A percentile compares a stretch with the other conserved stretches of the same genome.
These are phyloP conservation scores for Huntiella savannae DNA, from an alignment of 2,329 filamentous ascomycete species.

Conservation along the genomic window DNA sequence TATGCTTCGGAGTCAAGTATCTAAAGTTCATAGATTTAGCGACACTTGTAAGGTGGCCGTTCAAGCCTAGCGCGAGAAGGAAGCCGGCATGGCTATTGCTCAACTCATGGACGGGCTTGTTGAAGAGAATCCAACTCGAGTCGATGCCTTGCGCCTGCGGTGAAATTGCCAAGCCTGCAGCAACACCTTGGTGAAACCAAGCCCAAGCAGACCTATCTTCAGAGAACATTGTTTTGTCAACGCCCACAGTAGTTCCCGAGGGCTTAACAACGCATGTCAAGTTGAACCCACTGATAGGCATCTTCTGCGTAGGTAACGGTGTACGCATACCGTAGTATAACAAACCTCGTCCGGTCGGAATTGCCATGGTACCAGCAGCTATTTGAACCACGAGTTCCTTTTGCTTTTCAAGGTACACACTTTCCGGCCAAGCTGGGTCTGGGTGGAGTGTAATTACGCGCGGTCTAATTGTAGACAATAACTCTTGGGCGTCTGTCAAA, in stretches of 20 bases:
- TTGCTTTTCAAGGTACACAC: slow-evolving; percentile 76
- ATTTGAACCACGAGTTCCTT: slow-evolving; percentile 77
- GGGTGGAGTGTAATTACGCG: slow-evolving; percentile 60
- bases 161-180: slow-evolving; percentile 82
- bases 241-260: slow-evolving; percentile 78
- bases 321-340: slow-evolving; percentile 74
- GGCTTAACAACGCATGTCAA: slow-evolving; percentile 83
- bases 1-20: slow-evolving; percentile 96
- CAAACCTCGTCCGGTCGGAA: slow-evolving; percentile 72
- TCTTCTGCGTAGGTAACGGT: slow-evolving; percentile 81
- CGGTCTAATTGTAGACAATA: slow-evolving; percentile 71
- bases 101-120: slow-evolving; percentile 70
- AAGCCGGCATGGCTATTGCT: slow-evolving; percentile 96
- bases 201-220: slow-evolving; percentile 98
- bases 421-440: slow-evolving; percentile 63
- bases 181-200: slow-evolving; percentile 91
- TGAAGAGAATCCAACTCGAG: slow-evolving; percentile 97
- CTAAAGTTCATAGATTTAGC: slow-evolving; percentile 99
- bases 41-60: slow-evolving; percentile 81
- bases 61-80: slow-evolving; percentile 72
- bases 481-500: slow-evolving; percentile 62
- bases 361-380: slow-evolving; percentile 70
- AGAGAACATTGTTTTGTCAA: slow-evolving; percentile 69
- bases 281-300: slow-evolving; percentile 77
- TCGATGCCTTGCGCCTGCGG: slow-evolving; percentile 82